Conservation (phyloP, 129 eudicot species). For the Heracleum sosnowskyi region DNA sequence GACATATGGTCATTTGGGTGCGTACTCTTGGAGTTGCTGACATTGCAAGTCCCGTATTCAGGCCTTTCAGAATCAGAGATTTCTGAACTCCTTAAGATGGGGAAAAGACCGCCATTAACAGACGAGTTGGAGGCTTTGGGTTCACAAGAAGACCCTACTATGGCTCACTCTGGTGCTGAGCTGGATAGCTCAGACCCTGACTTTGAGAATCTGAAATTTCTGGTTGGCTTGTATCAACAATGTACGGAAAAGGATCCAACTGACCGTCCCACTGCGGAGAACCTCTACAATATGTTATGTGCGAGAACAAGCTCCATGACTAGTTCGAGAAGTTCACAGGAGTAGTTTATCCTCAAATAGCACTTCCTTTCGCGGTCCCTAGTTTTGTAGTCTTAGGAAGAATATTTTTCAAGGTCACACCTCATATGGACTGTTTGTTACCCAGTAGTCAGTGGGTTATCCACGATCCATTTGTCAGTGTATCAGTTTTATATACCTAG, state of each 20-base stretch:
- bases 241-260: slow-evolving; percentile 69
- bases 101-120: slow-evolving; percentile 63
- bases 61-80: slow-evolving; percentile 63
- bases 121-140: slow-evolving; percentile 54
- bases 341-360: neutral
- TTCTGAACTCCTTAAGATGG: slow-evolving; percentile 53
- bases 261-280: slow-evolving; percentile 69
- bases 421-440: neutral
- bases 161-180: slow-evolving; percentile 18
- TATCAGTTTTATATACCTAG: neutral
- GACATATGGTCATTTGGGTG: slow-evolving; percentile 98
- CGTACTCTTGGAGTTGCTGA: slow-evolving; percentile 65
- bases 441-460: neutral
- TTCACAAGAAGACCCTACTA: slow-evolving; percentile 28
- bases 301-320: slow-evolving; percentile 28
- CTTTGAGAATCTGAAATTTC: slow-evolving; percentile 38
- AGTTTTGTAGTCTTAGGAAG: slow-evolving; percentile 32
- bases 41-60: slow-evolving; percentile 66
- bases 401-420: neutral
- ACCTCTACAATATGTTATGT: slow-evolving; percentile 39
- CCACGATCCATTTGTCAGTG: neutral
- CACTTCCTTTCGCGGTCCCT: neutral
- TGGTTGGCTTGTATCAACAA: slow-evolving; percentile 44
- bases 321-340: slow-evolving; percentile 14
- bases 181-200: slow-evolving; percentile 24